Conservation (phyloP, 768 basidiomycete species). For the Dictyophora rubrovolvata region DNA sequence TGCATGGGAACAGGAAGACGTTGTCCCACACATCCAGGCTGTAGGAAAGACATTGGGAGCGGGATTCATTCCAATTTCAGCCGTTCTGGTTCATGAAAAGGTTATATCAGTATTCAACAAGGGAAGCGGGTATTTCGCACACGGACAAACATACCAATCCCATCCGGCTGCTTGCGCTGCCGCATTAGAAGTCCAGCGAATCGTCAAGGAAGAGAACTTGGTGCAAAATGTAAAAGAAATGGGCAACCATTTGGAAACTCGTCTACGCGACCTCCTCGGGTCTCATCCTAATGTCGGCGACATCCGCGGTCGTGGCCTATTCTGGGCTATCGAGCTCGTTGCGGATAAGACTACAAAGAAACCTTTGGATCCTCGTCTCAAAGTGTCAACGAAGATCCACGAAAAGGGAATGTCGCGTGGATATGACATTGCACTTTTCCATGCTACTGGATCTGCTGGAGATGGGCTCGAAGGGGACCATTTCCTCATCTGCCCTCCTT, state of each 20-base stretch:
- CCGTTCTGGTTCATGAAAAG: constrained; percentile 18
- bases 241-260: constrained; percentile 12
- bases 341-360: constrained; percentile 1
- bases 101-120: constrained; percentile 17
- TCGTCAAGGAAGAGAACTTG: constrained; percentile 18
- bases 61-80: constrained; percentile 19
- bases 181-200: constrained; percentile 20
- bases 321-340: constrained; percentile 21
- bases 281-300: constrained; percentile 12
- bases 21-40: constrained; percentile 22
- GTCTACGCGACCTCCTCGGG: constrained; percentile 12
- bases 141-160: constrained; percentile 18
- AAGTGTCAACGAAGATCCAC: constrained; percentile 6
- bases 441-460: constrained; percentile 2
- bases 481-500: constrained; percentile 18
- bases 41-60: constrained; percentile 25
- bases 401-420: constrained; percentile 15
- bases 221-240: constrained; percentile 1
- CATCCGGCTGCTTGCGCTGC: constrained; percentile 18
- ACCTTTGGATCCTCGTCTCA: constrained; percentile 3
- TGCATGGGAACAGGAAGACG: constrained; percentile 20
- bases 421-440: constrained; percentile 13
- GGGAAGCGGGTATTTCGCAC: constrained; percentile 16
- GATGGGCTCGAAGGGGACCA: constrained; percentile 20
- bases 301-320: constrained; percentile 20